Evolutionary conservation across 2,329 filamentous ascomycete genomes (phyloP), one percentile per base, ranked within the genome.

Genomic region (Botrytis galanthina): DNA sequence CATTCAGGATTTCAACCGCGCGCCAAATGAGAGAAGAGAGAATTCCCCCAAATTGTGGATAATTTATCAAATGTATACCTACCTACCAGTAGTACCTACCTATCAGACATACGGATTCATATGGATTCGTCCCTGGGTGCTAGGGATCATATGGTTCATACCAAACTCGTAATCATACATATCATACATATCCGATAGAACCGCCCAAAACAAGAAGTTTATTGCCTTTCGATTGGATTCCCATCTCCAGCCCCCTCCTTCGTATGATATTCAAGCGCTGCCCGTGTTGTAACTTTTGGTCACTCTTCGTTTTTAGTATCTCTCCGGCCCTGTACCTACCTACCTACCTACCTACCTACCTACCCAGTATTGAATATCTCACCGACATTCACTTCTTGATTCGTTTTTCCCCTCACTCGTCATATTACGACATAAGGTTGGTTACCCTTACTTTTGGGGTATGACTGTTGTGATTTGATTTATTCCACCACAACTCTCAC

Each of bases 371-470:
- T 57, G 22, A 26, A 7, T 14, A 67, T 72, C 70, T 72, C 70
- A 72, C 70, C 70, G 70, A 67, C 60, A 72, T 67, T 68, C 70
- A 72, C 61, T 72, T 68, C 39, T 46, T 67, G 60, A n/a, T 39
- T 39, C 20, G 7, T 35, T 70, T 64, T 44, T 48, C 61, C 70
- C 70, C 70, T 54, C 61, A 63, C 61, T 67, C 70, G 70, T 66
- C 70, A 72, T 66, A 39, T 54, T 66, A 42, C 63, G 22, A 72
- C 37, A 32, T n/a, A n/a, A n/a, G n/a, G n/a, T n/a, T n/a, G n/a
- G n/a, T 59, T 29, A 67, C 37, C 26, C 51, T 57, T 29, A 29
- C n/a, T 57, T n/a, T 59, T 22, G 29, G 64, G 32, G 54, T 48
- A 10, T 72, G 62, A 67, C 71, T 68, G 20, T 48, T 12, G 67